These are phyloP conservation scores for Sugiyamaella grinbergsii DNA, from an alignment of 1,139 yeast species.

Conservation along the genomic window DNA sequence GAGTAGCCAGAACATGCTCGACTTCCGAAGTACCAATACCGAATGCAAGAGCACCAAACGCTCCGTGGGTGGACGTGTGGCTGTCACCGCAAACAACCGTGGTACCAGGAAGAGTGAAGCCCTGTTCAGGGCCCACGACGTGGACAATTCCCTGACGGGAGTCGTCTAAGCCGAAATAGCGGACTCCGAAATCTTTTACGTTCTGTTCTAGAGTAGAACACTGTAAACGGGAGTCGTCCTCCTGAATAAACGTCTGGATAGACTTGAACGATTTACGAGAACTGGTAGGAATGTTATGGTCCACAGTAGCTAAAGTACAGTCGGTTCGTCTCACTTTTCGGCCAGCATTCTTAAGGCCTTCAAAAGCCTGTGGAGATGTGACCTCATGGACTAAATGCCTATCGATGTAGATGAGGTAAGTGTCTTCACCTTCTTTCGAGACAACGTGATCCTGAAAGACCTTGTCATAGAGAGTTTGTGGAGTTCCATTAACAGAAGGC, in stretches of 20 bases:
- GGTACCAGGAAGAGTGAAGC: constrained; percentile 96
- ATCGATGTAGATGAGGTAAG: constrained; percentile 84
- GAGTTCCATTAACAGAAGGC: constrained; percentile 33
- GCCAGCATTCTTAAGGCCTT: constrained; percentile 85
- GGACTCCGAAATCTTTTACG: constrained; percentile 83
- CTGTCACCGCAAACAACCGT: constrained; percentile 99
- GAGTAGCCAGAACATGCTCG: constrained; percentile 97
- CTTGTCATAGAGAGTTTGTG: constrained; percentile 82
- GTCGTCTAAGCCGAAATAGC: constrained; percentile 94
- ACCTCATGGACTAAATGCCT: constrained; percentile 98
- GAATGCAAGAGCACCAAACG: constrained; percentile 96
- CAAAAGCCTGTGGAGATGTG: constrained; percentile 98
- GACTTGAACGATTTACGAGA: constrained; percentile 75
- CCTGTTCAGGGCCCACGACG: constrained; percentile 98
- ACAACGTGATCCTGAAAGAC: constrained; percentile 94
- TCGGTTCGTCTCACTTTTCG: constrained; percentile 88
- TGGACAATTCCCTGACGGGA: constrained; percentile 96
- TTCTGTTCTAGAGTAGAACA: constrained; percentile 90
- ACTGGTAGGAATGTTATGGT: constrained; percentile 94
- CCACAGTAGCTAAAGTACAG: constrained; percentile 96
- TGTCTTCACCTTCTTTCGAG: constrained; percentile 83
- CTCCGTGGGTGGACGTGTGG: constrained; percentile 98
- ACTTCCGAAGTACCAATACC: constrained; percentile 99
- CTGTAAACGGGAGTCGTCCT: constrained; percentile 88
- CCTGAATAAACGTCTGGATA: constrained; percentile 80